Base-by-base conservation (phyloP, 139 green algal genomes). In the Chlamydomonas urium region DNA sequence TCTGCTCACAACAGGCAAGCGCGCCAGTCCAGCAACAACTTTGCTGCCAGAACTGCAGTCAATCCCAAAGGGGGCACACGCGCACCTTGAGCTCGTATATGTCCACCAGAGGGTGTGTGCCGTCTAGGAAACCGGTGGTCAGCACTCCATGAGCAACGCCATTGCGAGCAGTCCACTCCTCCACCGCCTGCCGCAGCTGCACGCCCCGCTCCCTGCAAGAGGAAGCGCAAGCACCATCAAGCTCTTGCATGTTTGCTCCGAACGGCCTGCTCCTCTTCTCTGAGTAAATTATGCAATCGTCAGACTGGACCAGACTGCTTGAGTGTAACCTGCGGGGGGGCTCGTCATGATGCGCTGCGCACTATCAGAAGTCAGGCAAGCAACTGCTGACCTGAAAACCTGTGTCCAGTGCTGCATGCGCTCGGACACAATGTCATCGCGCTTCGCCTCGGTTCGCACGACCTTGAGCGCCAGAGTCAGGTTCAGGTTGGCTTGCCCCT, bases 101-200 rank as follows among this genome's bases (percentile, higher is more conserved):
- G 73, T 96, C 90, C 38, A 96, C 91, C 2, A 95, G 85, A 33
- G 91, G 90, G 37, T 87, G 73, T 3, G 79, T 85, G 31, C 91
- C 91, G 58, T 94, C 87, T 53, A 96, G 75, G 69, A 96, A 96
- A 36, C 88, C 90, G 2, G 89, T 93, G 29, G 84, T 94, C 2
- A 96, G 84, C 35, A 85, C 80, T 66, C 48, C 76, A n/a, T n/a
- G n/a, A 69, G 74, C 73, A 34, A 85, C 69, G 24, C 50, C 47
- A 29, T 83, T 76, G 3, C 76, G 74, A 2, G 35, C 45, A 77
- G 94, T 90, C 91, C 91, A 96, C 69, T 91, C 85, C 45, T 78
- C 78, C 38, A 74, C 78, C 2, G 78, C 78, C 0, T 69, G 63
- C 29, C 63, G 61, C 24, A 83, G 68, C 21, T 73, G 38, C 26